phyloP scores from a whole-genome alignment of 83 land plant genomes.

The Diphasiastrum complanatum region DNA sequence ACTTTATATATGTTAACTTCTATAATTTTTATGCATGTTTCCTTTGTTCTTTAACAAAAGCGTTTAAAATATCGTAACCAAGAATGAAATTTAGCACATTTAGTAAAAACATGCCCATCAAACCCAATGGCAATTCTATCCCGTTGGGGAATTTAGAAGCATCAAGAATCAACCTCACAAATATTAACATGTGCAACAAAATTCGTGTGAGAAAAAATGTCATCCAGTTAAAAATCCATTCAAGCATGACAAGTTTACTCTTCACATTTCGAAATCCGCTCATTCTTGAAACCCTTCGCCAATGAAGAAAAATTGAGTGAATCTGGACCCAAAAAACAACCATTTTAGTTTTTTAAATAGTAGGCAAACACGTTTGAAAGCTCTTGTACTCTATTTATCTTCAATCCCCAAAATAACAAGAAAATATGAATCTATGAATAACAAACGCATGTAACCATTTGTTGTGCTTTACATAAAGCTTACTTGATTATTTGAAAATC shows the following conservation, averaged over 20 bases:
- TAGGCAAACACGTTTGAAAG: no score
- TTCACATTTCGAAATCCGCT: slow-evolving; percentile 45
- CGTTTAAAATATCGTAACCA: slow-evolving; percentile 65
- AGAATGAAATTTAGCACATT: slow-evolving; percentile 62
- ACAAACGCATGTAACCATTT: no score
- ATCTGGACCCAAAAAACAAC: no score
- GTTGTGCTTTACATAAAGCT: no score
- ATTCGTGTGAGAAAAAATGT: slow-evolving; percentile 56
- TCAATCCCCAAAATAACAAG: no score
- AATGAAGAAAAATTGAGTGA: slow-evolving; percentile 77
- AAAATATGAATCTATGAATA: no score
- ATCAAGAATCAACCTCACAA: slow-evolving; percentile 60
- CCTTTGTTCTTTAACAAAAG: slow-evolving; percentile 67
- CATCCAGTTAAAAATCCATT: slow-evolving; percentile 69
- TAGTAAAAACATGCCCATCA: slow-evolving; percentile 73
- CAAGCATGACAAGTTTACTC: slow-evolving; percentile 33
- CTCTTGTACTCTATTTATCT: no score
- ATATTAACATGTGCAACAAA: slow-evolving; percentile 54
- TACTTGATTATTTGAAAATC: no score
- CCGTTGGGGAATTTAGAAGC: slow-evolving; percentile 61
- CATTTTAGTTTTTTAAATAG: no score
- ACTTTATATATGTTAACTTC: no score
- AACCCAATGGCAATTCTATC: slow-evolving; percentile 77
- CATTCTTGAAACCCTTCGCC: slow-evolving; percentile 61
- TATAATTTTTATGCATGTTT: no score